phyloP scores from a whole-genome alignment of 306 rosid genomes.

The Canavalia gladiata region DNA sequence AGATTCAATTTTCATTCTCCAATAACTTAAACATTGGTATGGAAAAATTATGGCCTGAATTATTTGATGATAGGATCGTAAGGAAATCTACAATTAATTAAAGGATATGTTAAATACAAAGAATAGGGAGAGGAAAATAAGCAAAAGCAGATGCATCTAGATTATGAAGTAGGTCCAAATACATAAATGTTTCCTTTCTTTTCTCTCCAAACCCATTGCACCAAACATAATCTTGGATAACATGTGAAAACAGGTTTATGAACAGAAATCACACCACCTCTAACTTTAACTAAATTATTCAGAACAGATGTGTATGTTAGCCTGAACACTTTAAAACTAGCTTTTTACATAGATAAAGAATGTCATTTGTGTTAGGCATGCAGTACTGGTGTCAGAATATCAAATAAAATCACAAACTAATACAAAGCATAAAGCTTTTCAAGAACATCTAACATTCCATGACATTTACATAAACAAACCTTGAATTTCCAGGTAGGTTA shows the following conservation, averaged over 20 bases:
- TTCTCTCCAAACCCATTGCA: neutral
- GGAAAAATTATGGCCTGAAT: neutral
- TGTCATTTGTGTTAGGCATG: neutral
- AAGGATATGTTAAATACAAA: neutral
- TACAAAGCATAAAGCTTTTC: neutral
- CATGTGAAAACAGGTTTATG: neutral
- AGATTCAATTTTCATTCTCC: slow-evolving; percentile 30
- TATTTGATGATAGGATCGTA: neutral
- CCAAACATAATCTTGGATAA: neutral
- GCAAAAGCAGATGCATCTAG: neutral
- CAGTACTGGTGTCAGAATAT: neutral
- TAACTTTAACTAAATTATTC: neutral
- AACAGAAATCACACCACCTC: neutral
- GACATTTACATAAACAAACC: no score
- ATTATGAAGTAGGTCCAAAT: slow-evolving; percentile 2
- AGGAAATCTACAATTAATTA: slow-evolving; percentile 6
- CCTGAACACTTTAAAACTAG: neutral
- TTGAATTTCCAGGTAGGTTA: neutral
- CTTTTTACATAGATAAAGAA: neutral
- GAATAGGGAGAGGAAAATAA: neutral
- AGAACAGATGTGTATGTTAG: slow-evolving; percentile 1
- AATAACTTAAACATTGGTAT: slow-evolving; percentile 1
- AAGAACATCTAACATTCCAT: neutral
- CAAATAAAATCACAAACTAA: neutral
- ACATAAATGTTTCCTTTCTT: neutral